Evolutionary conservation across 352 stramenopile genomes (phyloP).

Genomic region (Phytophthora pseudosyringae): DNA sequence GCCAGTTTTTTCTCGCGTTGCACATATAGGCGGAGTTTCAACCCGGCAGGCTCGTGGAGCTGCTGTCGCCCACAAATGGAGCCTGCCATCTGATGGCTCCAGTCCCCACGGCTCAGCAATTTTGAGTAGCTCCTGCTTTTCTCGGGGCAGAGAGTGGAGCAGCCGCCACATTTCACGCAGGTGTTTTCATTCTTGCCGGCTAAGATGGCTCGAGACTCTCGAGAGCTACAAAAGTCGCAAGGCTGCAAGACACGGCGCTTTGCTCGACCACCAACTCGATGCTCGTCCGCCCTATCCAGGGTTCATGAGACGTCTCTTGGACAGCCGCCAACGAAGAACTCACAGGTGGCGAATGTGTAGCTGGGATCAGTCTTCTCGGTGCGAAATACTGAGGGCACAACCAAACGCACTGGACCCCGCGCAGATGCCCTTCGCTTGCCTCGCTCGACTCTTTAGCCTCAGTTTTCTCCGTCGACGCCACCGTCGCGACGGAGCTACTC

Average conservation of each 20-base stretch:
- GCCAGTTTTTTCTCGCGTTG: no score
- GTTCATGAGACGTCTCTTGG: neutral
- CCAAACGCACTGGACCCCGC: neutral
- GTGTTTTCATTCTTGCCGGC: no score
- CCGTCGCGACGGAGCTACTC: neutral
- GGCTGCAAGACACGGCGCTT: neutral
- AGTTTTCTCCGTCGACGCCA: neutral
- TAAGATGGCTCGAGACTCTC: neutral
- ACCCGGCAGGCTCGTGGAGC: no score
- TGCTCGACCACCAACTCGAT: constrained; percentile 5
- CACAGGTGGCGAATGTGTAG: neutral
- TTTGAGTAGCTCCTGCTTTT: no score
- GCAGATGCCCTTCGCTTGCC: constrained; percentile 3
- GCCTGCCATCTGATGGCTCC: neutral
- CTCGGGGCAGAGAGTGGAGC: no score
- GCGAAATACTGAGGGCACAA: neutral
- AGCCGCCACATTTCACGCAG: no score
- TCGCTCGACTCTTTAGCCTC: constrained; percentile 12
- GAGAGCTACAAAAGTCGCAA: constrained; percentile 16
- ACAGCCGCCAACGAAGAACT: neutral
- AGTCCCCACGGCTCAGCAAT: no score
- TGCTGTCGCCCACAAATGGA: neutral
- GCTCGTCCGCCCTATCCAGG: constrained; percentile 14
- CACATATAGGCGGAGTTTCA: no score
- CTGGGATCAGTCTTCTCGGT: neutral